Base-by-base conservation (phyloP, 805 yeast genomes). In the Komagataella mondaviorum region DNA sequence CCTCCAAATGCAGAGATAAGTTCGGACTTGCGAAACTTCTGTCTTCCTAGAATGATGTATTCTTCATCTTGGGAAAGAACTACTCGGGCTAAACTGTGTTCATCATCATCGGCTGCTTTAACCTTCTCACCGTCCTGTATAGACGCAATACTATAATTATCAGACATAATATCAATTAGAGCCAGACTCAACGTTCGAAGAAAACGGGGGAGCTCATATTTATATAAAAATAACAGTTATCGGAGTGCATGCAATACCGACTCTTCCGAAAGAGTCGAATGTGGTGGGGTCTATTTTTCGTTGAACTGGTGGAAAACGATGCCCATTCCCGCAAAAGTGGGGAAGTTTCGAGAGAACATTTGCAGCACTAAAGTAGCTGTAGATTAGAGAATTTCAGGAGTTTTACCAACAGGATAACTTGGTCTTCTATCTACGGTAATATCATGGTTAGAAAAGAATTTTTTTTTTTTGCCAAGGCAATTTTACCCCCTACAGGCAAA, bases 1-100 rank as follows among this genome's bases (percentile, higher is more conserved):
- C 96, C 96, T 65, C 95, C 96, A 56, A 85, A 85, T 2, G 91
- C 91, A 23, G 66, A 66, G 50, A 71, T 67, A 52, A 85, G 70
- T 49, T 85, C 90, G 50, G 72, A 64, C 57, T 74, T 77, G 51
- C 78, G 71, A 55, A 83, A 88, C 63, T 77, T 81, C 55, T 83
- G 81, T 59, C 80, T 75, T 3, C 96, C 96, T 56, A 88, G 77
- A 55, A 71, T 78, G 52, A 88, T 72, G 61, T 78, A 81, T 48
- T 83, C 84, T 46, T 80, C 80, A 58, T 81, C 83, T 18, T 30
- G 39, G 39, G 39, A 30, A 10, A 30, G n/a, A 8, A 30, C 39
- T 14, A 30, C 39, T 4, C 39, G 39, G 39, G 39, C 39, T 10
- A 30, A 30, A 8, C 39, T 30, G 39, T 30, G 10, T 8, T 30